Conservation (phyloP, 768 basidiomycete species). For the Boletus coccyginus region DNA sequence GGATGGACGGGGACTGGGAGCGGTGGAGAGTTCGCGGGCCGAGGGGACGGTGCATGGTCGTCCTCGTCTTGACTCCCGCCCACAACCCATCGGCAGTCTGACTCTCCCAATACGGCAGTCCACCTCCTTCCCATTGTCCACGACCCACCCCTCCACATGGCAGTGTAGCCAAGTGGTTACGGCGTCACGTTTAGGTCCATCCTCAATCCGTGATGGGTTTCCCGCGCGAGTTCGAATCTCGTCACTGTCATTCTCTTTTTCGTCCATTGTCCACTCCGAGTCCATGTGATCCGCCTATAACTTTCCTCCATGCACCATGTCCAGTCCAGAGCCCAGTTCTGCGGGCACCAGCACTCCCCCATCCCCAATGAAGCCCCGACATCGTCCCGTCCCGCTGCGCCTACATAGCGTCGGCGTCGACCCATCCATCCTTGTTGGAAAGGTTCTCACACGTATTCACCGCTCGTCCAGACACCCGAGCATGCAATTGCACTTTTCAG, state of each 20-base stretch:
- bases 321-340: constrained; percentile 11
- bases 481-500: constrained; percentile 47
- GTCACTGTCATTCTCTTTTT: constrained; percentile 44
- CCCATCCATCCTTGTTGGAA: constrained; percentile 43
- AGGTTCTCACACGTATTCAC: constrained; percentile 38
- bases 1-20: constrained; percentile 41
- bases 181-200: constrained; percentile 54
- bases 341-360: constrained; percentile 15
- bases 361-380: constrained; percentile 27
- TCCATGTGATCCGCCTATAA: constrained; percentile 3
- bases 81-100: constrained; percentile 8
- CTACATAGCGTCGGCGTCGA: constrained; percentile 34
- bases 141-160: constrained; percentile 11
- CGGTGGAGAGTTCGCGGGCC: constrained; percentile 49
- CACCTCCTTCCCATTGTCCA: not conserved
- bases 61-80: not conserved
- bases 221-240: constrained; percentile 61
- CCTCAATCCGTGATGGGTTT: constrained; percentile 52
- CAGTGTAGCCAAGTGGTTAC: constrained; percentile 61
- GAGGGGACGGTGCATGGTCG: constrained; percentile 41
- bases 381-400: constrained; percentile 37
- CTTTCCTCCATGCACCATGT: constrained; percentile 12
- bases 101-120: not conserved
- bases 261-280: constrained; percentile 9
- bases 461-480: constrained; percentile 45